Conservation (phyloP, 2,329 filamentous ascomycete species). For the Xylaria multiplex region DNA sequence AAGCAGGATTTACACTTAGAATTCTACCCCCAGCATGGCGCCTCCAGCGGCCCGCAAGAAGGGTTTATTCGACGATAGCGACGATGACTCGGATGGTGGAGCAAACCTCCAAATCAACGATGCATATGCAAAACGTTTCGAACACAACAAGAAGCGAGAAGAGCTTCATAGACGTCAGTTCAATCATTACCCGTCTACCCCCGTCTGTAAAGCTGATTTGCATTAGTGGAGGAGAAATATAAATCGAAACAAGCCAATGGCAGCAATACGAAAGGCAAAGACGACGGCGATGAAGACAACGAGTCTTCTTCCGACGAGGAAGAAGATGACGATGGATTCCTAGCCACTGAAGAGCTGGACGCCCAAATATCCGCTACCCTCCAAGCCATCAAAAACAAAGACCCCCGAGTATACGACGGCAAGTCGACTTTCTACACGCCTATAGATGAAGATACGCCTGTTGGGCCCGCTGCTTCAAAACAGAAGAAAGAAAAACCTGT, state of each 20-base stretch:
- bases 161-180: slow-evolving; percentile 76
- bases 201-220: slow-evolving; percentile 29
- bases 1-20: background rate
- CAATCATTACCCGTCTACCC: background rate
- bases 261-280: slow-evolving; percentile 56
- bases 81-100: slow-evolving; percentile 59
- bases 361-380: slow-evolving; percentile 87
- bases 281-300: slow-evolving; percentile 66
- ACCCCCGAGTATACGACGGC: slow-evolving; percentile 89
- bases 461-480: slow-evolving; percentile 48
- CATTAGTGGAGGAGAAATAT: slow-evolving; percentile 89
- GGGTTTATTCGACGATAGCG: slow-evolving; percentile 66
- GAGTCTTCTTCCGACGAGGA: slow-evolving; percentile 78
- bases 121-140: slow-evolving; percentile 88
- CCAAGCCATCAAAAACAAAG: slow-evolving; percentile 87
- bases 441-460: slow-evolving; percentile 59
- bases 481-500: slow-evolving; percentile 83
- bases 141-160: slow-evolving; percentile 97
- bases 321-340: slow-evolving; percentile 89
- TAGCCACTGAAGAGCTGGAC: slow-evolving; percentile 87
- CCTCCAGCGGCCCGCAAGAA: slow-evolving; percentile 52
- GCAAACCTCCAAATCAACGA: slow-evolving; percentile 82
- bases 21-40: slow-evolving; percentile 45
- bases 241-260: slow-evolving; percentile 57
- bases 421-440: slow-evolving; percentile 80